Base-by-base conservation (phyloP, 768 basidiomycete species). In the Daedaleopsis nitida region DNA sequence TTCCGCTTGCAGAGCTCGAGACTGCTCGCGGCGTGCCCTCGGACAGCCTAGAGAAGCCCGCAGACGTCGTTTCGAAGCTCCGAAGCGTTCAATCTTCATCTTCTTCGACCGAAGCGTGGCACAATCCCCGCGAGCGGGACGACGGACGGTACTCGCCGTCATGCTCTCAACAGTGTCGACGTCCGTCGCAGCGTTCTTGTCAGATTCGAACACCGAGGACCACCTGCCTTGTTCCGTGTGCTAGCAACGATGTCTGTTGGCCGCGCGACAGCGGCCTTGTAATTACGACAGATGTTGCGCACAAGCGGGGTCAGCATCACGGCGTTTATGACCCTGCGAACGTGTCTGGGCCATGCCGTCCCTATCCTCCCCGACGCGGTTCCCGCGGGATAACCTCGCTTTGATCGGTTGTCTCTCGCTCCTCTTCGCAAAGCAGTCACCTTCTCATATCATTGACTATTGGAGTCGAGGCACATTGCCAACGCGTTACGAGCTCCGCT, bases 1-100 rank as follows among this genome's bases (percentile, higher is more conserved):
- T 42, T 11, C 39, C 39, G 27, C 27, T 32, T 32, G 23, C n/a
- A 8, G 32, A 37, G 58, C 58, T 59, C 62, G 62, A 64, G 62
- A 35, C 58, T 52, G 58, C 52, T 52, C 62, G 54, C 62, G 58
- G 49, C 58, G 43, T 48, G 53, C 37, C 37, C 52, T 16, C 44
- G 44, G 52, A 43, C 39, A 50, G 53, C 27, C 53, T 53, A 49
- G 47, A 32, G 49, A 44, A 43, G 53, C 53, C 21, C 52, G 17
- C 37, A 19, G 44, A 52, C 56, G 57, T 51, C 42, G 43, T 47
- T 42, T 32, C 52, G 57, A 57, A 52, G 50, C 47, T 44, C 51
- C 60, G 60, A 62, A 62, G 60, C 60, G 11, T 27, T 50, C 35
- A n/a, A 23, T 57, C 48, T 35, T 3, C 27, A 7, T 32, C 27